These are phyloP conservation scores for Schizosaccharomyces osmophilus DNA, from an alignment of 805 yeast species.

Conservation along the genomic window DNA sequence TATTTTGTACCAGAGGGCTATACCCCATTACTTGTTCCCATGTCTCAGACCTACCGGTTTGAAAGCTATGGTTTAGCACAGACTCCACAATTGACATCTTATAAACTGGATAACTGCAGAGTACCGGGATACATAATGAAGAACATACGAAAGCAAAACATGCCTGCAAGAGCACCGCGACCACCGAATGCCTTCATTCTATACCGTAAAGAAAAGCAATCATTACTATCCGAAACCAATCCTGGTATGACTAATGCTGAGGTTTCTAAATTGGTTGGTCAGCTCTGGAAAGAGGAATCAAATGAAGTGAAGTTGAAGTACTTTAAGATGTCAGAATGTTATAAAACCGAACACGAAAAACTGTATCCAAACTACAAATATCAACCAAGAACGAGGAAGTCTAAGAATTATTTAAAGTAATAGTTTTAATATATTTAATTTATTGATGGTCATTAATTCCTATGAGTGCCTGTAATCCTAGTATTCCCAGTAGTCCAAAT, in stretches of 20 bases:
- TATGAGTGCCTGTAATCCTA: background rate
- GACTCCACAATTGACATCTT: background rate
- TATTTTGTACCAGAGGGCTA: constrained; percentile 1
- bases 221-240: background rate
- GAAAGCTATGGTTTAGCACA: background rate
- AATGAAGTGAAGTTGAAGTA: background rate
- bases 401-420: background rate
- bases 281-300: background rate
- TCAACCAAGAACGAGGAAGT: background rate
- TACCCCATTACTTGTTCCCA: background rate
- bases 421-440: background rate
- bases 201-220: background rate
- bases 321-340: background rate
- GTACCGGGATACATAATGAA: background rate
- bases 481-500: background rate
- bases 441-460: background rate
- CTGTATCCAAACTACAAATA: background rate
- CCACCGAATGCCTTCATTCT: constrained; percentile 1
- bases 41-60: background rate
- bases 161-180: background rate
- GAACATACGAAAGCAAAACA: background rate
- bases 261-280: background rate
- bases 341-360: background rate
- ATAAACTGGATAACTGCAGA: background rate
- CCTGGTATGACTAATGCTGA: background rate